These are phyloP conservation scores for Musa itinerans DNA, from an alignment of 176 grass and related monocot genomes.

Conservation along the genomic window DNA sequence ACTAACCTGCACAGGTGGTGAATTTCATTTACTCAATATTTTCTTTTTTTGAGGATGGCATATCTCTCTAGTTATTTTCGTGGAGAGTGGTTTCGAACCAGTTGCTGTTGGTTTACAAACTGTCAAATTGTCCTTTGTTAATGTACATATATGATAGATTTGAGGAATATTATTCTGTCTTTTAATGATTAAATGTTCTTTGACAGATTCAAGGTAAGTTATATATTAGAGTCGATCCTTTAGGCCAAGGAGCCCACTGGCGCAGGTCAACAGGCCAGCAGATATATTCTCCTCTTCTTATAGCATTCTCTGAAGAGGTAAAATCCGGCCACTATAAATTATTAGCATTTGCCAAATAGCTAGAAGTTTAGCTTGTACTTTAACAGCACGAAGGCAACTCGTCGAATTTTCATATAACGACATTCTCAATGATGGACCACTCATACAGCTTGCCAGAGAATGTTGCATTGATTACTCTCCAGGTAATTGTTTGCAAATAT, in stretches of 20 bases:
- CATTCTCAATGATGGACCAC: conserved; percentile 34
- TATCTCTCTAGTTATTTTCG: no score
- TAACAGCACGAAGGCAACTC: conserved; percentile 26
- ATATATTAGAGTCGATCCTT: conserved; percentile 38
- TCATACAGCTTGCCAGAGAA: conserved; percentile 42
- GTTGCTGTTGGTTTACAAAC: neutral
- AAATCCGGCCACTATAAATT: neutral
- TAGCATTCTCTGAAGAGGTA: conserved; percentile 49
- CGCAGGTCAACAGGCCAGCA: conserved; percentile 38
- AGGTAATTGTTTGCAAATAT: conserved; percentile 20
- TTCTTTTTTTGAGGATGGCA: no score
- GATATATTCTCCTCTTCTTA: conserved; percentile 48
- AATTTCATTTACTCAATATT: no score
- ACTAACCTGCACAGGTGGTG: no score
- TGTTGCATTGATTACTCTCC: conserved; percentile 43
- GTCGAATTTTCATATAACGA: conserved; percentile 25
- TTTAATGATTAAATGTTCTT: neutral
- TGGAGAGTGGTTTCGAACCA: neutral
- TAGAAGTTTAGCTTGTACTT: neutral
- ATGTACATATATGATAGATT: neutral
- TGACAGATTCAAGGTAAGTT: conserved; percentile 52
- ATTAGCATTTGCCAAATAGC: neutral
- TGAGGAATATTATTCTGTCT: no score
- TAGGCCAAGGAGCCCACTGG: conserved; percentile 40
- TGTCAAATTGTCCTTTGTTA: neutral